A percentile compares a stretch with the other conserved stretches of the same genome.
phyloP scores from a whole-genome alignment of 2,329 filamentous ascomycete genomes.

The Sphaerulina populicola region DNA sequence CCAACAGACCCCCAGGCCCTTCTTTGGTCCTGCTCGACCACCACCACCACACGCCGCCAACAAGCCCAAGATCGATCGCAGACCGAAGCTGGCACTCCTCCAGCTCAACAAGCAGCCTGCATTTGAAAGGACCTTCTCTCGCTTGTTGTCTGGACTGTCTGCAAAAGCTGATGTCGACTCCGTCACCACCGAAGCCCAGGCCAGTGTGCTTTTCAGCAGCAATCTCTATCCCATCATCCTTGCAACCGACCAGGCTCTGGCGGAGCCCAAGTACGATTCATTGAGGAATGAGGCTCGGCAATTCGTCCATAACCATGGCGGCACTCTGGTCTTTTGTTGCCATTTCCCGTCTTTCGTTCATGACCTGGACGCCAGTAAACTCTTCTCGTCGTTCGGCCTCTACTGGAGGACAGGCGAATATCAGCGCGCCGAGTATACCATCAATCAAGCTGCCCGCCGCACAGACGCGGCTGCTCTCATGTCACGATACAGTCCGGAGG shows the following conservation, averaged over 20 bases:
- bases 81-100: constrained; percentile 15
- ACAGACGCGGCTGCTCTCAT: constrained; percentile 9
- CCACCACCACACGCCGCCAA: not conserved
- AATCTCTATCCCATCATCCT: constrained; percentile 12
- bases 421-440: constrained; percentile 18
- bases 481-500: constrained; percentile 20
- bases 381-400: constrained; percentile 18
- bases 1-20: constrained; percentile 9
- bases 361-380: constrained; percentile 6
- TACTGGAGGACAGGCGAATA: constrained; percentile 20
- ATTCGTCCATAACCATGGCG: constrained; percentile 18
- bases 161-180: constrained; percentile 13
- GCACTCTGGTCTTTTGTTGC: constrained; percentile 19
- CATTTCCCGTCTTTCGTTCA: constrained; percentile 14
- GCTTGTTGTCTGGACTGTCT: constrained; percentile 8
- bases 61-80: not conserved
- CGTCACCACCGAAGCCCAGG: constrained; percentile 11
- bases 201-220: constrained; percentile 8
- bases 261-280: constrained; percentile 6
- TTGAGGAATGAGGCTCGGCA: constrained; percentile 12
- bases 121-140: constrained; percentile 17
- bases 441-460: constrained; percentile 14
- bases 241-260: constrained; percentile 15
- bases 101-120: constrained; percentile 17
- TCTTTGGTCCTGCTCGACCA: constrained; percentile 10